Conservation (phyloP, 2,329 filamentous ascomycete genomes). For the Orbilia javanica region DNA sequence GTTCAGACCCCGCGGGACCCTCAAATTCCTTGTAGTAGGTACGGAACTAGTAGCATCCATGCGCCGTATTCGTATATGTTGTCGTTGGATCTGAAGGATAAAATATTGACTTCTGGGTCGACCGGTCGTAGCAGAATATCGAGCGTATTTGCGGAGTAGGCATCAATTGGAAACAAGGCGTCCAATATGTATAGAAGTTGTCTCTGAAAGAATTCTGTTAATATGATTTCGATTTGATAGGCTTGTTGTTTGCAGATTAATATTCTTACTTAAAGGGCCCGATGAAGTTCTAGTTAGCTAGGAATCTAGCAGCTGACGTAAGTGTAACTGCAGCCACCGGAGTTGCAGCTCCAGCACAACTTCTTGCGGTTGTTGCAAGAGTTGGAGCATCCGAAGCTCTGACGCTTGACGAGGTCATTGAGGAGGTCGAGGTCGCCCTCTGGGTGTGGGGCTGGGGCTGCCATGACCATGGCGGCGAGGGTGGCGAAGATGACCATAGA, state of each 20-base stretch:
- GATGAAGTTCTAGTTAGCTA: not conserved
- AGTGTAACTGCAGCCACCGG: slow-evolving; percentile 43
- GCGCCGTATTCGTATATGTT: not conserved
- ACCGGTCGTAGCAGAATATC: not conserved
- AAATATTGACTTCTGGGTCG: not conserved
- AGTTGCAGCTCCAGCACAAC: slow-evolving; percentile 50
- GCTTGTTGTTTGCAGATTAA: not conserved
- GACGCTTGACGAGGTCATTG: slow-evolving; percentile 42
- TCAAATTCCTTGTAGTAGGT: not conserved
- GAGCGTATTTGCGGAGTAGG: not conserved
- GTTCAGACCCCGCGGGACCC: not conserved
- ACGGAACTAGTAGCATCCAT: not conserved
- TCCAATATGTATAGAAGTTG: not conserved
- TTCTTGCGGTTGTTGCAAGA: slow-evolving; percentile 25
- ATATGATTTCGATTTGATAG: not conserved
- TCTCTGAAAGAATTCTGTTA: not conserved
- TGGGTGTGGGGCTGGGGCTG: slow-evolving; percentile 40
- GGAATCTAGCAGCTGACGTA: slow-evolving; percentile 16
- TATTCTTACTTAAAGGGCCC: not conserved
- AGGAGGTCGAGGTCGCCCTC: slow-evolving; percentile 36
- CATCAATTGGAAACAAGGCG: not conserved
- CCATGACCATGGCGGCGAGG: slow-evolving; percentile 31
- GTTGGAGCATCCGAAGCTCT: slow-evolving; percentile 35
- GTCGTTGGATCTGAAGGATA: not conserved
- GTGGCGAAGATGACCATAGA: slow-evolving; percentile 31